These are phyloP conservation scores for Colletotrichum sublineola DNA, from an alignment of 2,329 filamentous ascomycete species.

Conservation along the genomic window DNA sequence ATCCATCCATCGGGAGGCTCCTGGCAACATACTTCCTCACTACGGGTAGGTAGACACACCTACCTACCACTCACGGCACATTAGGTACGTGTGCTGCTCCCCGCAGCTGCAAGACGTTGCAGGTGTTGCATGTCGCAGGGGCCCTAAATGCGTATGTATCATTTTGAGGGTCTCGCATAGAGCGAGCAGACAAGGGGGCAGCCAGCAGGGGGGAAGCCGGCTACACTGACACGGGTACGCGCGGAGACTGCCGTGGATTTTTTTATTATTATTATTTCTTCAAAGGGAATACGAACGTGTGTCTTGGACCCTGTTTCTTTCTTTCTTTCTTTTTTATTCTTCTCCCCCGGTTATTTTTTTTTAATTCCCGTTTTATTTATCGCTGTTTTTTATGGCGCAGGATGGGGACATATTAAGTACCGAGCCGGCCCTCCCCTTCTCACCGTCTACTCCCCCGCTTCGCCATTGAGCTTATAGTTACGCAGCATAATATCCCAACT, in stretches of 20 bases:
- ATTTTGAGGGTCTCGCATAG: too few relatives aligned
- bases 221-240: slow-evolving; percentile 7
- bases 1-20: slow-evolving; percentile 5
- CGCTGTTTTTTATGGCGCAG: neutral
- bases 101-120: slow-evolving; percentile 12
- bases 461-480: neutral
- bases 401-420: neutral
- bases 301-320: neutral
- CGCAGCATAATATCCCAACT: neutral
- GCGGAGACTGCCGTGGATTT: slow-evolving; percentile 6
- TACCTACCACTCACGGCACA: too few relatives aligned
- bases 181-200: neutral
- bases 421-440: neutral
- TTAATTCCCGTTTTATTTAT: neutral
- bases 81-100: too few relatives aligned
- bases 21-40: neutral
- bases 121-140: slow-evolving; percentile 31
- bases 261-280: neutral
- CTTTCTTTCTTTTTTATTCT: neutral
- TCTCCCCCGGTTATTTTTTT: too few relatives aligned
- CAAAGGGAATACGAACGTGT: neutral
- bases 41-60: too few relatives aligned
- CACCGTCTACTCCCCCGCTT: neutral
- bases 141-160: neutral
- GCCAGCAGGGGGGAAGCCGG: neutral